These are phyloP conservation scores for Irpex sp. DNA, from an alignment of 1,284 basidiomycete genomes.

Conservation along the genomic window DNA sequence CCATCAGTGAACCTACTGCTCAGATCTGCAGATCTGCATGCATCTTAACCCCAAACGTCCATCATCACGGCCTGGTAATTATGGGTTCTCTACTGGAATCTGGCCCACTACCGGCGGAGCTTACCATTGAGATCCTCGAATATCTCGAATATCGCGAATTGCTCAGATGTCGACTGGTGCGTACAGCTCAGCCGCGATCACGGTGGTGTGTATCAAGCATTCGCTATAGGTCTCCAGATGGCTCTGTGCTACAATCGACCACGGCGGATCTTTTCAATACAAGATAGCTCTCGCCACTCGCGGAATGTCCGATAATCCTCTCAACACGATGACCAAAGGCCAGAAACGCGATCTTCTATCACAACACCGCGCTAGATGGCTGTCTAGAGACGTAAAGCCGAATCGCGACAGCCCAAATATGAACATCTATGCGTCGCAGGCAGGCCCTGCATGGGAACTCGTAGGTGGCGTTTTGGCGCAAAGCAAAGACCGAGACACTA, in stretches of 20 bases:
- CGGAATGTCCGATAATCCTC: slow-evolving; percentile 38
- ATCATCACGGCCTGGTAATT: not conserved
- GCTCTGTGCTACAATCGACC: slow-evolving; percentile 23
- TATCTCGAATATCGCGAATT: slow-evolving; percentile 9
- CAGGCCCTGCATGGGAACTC: slow-evolving; percentile 17
- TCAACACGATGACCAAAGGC: slow-evolving; percentile 18
- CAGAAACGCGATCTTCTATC: slow-evolving; percentile 36
- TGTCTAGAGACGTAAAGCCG: not conserved
- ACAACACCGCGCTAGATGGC: slow-evolving; percentile 42
- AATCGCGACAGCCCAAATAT: not conserved
- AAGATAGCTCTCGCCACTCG: slow-evolving; percentile 43
- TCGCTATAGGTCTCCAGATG: slow-evolving; percentile 7
- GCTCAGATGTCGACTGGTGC: slow-evolving; percentile 5
- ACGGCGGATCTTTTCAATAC: slow-evolving; percentile 40
- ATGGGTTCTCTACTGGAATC: not conserved
- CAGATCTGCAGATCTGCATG: no score
- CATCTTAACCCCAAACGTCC: no score
- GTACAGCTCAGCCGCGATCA: not conserved
- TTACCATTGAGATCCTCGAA: slow-evolving; percentile 10
- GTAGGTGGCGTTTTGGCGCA: slow-evolving; percentile 14
- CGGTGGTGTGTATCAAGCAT: not conserved
- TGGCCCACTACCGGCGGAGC: slow-evolving; percentile 7
- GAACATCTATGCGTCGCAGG: not conserved
- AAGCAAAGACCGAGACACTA: slow-evolving; percentile 1
- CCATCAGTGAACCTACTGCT: no score